These are phyloP conservation scores for Annulohypoxylon moriforme DNA, from an alignment of 495 filamentous ascomycete species.

Conservation along the genomic window DNA sequence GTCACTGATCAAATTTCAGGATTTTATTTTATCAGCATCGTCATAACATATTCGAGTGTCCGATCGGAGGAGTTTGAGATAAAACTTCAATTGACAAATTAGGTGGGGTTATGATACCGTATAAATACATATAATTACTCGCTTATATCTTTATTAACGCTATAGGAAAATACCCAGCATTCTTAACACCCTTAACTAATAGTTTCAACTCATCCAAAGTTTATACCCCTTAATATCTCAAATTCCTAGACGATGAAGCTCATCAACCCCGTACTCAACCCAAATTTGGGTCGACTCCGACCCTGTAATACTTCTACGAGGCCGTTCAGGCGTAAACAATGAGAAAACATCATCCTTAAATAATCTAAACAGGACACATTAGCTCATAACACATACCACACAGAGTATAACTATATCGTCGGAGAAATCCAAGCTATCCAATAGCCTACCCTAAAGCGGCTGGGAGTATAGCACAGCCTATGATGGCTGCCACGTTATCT, in stretches of 20 bases:
- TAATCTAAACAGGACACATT: not conserved
- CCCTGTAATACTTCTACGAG: not conserved
- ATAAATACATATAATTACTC: constrained; percentile 25
- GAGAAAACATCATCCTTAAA: not conserved
- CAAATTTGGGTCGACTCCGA: not conserved
- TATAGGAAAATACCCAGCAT: not conserved
- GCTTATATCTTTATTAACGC: not conserved
- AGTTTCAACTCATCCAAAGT: too few species aligned
- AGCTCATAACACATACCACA: not conserved
- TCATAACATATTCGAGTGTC: constrained; percentile 34
- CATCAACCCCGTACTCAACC: not conserved
- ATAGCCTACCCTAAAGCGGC: too few species aligned
- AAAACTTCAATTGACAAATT: constrained; percentile 42
- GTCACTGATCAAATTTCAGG: constrained; percentile 12
- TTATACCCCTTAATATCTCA: too few species aligned
- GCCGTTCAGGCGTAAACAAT: too few species aligned
- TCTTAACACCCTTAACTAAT: too few species aligned
- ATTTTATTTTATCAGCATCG: constrained; percentile 15
- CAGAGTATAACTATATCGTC: not conserved
- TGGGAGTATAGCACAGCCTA: not conserved
- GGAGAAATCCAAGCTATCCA: not conserved
- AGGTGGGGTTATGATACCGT: constrained; percentile 12
- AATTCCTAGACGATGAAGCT: not conserved
- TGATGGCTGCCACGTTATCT: not conserved
- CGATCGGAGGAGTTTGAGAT: constrained; percentile 43